Base-by-base conservation (phyloP, 371 early-diverging fungal species). In the Zopfochytrium polystomum region DNA sequence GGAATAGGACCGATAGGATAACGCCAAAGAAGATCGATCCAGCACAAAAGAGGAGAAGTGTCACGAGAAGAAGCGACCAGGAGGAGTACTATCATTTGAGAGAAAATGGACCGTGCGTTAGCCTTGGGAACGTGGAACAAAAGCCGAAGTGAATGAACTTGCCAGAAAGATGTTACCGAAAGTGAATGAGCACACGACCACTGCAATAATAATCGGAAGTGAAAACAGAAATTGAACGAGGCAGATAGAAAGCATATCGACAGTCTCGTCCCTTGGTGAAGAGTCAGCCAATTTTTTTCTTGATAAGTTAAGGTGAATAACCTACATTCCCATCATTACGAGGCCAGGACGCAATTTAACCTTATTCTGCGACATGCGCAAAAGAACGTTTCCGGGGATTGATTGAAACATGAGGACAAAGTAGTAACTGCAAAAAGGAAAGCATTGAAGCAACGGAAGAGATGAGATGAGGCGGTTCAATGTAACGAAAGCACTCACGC, bases 251-350 rank as follows among this genome's bases (percentile, higher is more conserved):
- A n/a, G 13, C 13, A 47, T 13, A 25, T 57, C 44, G 11, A 31
- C 48, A 13, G 47, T 46, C 48, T 57, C 58, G 29, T 57, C 26
- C 13, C 48, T 48, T 13, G n/a, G 42, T 38, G n/a, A 38, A 38
- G 48, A 48, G 26, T 20, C n/a, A 26, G 23, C 13, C 23, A 48
- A 48, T 13, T 23, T 13, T 18, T 2, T 48, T 20, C 0, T 13
- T 13, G 26, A 48, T 23, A 23, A 26, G n/a, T 48, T 13, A n/a
- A 1, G n/a, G n/a, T n/a, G n/a, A n/a, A 11, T 1, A 13, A 48
- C 48, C 26, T 23, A 48, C 58, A 57, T 11, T 18, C 58, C 58
- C 58, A 57, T 57, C 18, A 57, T 27, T 27, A 57, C 27, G 47
- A 57, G 27, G 18, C 48, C 58, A 1, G 58, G 58, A 20, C 31